Evolutionary conservation across 768 basidiomycete species (phyloP).

Genomic region (Trametes cinnabarina): DNA sequence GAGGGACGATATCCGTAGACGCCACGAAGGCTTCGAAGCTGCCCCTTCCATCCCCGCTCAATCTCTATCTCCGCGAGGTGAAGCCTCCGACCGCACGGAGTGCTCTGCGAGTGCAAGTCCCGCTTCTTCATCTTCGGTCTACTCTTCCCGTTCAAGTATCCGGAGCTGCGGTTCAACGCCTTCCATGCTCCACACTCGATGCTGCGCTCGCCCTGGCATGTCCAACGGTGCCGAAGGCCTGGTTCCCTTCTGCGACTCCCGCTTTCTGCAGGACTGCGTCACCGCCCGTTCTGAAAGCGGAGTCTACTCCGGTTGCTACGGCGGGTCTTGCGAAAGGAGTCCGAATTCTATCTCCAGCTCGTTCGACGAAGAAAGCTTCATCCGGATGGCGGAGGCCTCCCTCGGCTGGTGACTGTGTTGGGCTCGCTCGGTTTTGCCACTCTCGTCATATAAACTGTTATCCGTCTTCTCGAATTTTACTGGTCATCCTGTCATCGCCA

Average conservation of each 20-base stretch:
- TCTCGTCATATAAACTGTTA: not conserved
- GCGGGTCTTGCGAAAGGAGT: not conserved
- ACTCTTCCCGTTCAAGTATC: not conserved
- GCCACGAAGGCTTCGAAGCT: slow-evolving; percentile 9
- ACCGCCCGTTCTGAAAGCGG: slow-evolving; percentile 1
- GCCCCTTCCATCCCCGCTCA: too few species aligned
- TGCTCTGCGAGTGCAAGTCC: too few species aligned
- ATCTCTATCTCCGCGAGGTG: too few species aligned
- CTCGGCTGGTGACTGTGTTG: slow-evolving; percentile 20
- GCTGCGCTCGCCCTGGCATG: not conserved
- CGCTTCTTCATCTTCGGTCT: too few species aligned
- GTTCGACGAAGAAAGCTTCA: slow-evolving; percentile 24
- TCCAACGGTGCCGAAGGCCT: not conserved
- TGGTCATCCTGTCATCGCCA: not conserved
- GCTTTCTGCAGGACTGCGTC: not conserved
- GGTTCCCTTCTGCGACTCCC: not conserved
- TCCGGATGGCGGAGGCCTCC: slow-evolving; percentile 20
- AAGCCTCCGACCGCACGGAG: too few species aligned
- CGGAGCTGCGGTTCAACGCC: not conserved
- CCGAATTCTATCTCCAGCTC: slow-evolving; percentile 7
- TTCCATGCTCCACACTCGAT: not conserved
- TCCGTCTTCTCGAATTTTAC: not conserved
- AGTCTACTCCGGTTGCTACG: not conserved
- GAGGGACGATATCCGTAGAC: slow-evolving; percentile 17
- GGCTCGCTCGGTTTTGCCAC: not conserved